Evolutionary conservation across 805 yeast species (phyloP), one percentile per base, ranked within the genome.

Genomic region (Yarrowia osloensis): DNA sequence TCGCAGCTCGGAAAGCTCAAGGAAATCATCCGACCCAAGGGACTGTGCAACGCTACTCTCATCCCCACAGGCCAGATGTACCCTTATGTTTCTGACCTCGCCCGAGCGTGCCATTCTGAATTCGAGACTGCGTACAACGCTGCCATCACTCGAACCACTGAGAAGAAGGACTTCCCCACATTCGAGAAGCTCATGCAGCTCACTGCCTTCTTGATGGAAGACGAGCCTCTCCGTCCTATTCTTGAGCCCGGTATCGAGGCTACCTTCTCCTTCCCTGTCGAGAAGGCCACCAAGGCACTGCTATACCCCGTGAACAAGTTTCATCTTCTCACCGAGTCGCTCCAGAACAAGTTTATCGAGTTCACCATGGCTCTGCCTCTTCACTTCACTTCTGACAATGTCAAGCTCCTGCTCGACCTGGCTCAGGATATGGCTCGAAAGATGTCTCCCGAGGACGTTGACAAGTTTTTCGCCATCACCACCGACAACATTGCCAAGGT

Each of bases 111-210:
- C 15, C 49, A 26, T 7, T 13, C 15, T 4, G 63, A 39, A 15
- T 57, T 57, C 17, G 49, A 39, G 28, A 57, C 33, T 70, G 81
- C 52, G 77, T 79, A 35, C 79, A 79, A 15, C 3, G 42, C 54
- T 17, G 66, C 66, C n/a, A 21, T 44, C 26, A 22, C 54, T 15
- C 21, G 29, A n/a, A 35, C 40, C 17, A 40, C 65, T 21, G 50
- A 40, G 29, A 44, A 61, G 42, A 61, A 61, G 66, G 63, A 57
- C 8, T 57, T 39, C 21, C 28, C 49, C n/a, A 57, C 63, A 1
- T 61, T 61, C 13, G 52, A 24, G 52, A 61, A 61, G 2, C 54
- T 61, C 15, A 33, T 61, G 40, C 66, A 61, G 44, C 24, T 61
- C 8, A 22, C 66, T 7, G 42, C 54, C 2, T 61, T 61, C 22